These are phyloP conservation scores for Syncephalastrum racemosum DNA, from an alignment of 371 early-diverging fungal genomes.

Conservation along the genomic window DNA sequence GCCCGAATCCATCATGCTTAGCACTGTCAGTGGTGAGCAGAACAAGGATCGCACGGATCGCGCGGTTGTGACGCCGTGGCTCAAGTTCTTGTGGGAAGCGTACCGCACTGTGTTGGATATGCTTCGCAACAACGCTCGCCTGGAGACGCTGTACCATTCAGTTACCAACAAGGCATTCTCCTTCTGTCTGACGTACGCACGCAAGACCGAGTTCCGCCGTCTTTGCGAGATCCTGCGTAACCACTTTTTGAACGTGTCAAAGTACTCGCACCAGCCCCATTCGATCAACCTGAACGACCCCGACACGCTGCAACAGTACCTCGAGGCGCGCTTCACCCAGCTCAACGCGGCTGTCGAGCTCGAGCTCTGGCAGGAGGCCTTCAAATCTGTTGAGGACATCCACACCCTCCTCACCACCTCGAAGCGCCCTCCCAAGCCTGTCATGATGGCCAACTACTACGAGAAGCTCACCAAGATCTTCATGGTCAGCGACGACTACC, in stretches of 20 bases:
- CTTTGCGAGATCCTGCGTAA: conserved; percentile 95
- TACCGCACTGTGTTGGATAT: conserved; percentile 96
- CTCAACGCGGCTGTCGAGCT: conserved; percentile 93
- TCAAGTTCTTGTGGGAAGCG: conserved; percentile 98
- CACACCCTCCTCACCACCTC: conserved; percentile 89
- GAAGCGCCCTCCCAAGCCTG: conserved; percentile 89
- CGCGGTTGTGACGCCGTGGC: conserved; percentile 96
- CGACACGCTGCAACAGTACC: conserved; percentile 93
- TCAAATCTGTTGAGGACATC: conserved; percentile 96
- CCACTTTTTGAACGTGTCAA: conserved; percentile 88
- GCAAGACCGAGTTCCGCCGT: conserved; percentile 98
- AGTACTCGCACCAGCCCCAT: conserved; percentile 91
- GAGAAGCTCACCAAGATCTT: conserved; percentile 95
- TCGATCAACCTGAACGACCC: conserved; percentile 94
- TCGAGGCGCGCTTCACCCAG: conserved; percentile 95
- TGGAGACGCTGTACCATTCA: conserved; percentile 92
- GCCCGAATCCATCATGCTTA: conserved; percentile 93
- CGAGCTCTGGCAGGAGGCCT: conserved; percentile 98
- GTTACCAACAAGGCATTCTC: conserved; percentile 91
- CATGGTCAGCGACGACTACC: conserved; percentile 92
- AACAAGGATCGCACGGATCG: conserved; percentile 95
- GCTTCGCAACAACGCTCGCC: conserved; percentile 91
- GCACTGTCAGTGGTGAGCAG: conserved; percentile 93
- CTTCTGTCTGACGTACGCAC: conserved; percentile 92
- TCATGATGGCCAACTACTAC: conserved; percentile 97